Percentiles rank a stretch among this genome's conserved stretches.
These are phyloP conservation scores for Allomyces macrogynus DNA, from an alignment of 192 early-diverging fungal genomes.

Conservation along the genomic window DNA sequence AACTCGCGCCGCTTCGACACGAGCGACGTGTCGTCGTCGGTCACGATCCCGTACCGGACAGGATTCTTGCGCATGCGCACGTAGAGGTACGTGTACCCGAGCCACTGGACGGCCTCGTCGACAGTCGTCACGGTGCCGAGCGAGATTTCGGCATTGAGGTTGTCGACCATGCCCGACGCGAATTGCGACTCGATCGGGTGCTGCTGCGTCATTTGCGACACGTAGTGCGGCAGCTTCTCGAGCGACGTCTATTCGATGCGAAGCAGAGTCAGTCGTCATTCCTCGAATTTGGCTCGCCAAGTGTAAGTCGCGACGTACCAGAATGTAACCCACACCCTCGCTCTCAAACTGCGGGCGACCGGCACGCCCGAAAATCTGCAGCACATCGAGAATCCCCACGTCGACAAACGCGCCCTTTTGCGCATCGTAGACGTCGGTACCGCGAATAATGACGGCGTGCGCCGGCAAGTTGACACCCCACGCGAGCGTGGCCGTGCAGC, in stretches of 20 bases:
- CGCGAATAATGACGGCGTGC: constrained; percentile 95
- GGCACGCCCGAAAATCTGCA: constrained; percentile 98
- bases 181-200: constrained; percentile 93
- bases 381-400: constrained; percentile 90
- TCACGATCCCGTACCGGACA: constrained; percentile 72
- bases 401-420: constrained; percentile 87
- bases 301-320: constrained; percentile 8
- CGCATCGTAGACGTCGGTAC: constrained; percentile 85
- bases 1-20: constrained; percentile 63
- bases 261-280: constrained; percentile 3
- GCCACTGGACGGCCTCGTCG: constrained; percentile 89
- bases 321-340: constrained; percentile 79
- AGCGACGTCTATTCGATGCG: constrained; percentile 41
- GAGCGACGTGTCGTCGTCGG: constrained; percentile 61
- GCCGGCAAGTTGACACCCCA: constrained; percentile 99
- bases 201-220: constrained; percentile 84
- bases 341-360: constrained; percentile 85
- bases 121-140: constrained; percentile 88
- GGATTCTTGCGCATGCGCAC: constrained; percentile 95
- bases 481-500: constrained; percentile 93
- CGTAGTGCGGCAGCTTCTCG: constrained; percentile 82
- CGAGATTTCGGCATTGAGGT: constrained; percentile 92
- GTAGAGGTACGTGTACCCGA: constrained; percentile 91
- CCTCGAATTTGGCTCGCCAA: no score
- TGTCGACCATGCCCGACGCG: constrained; percentile 64